phyloP scores from a whole-genome alignment of 768 basidiomycete species.

The Phlebiopsis flavidoalba region DNA sequence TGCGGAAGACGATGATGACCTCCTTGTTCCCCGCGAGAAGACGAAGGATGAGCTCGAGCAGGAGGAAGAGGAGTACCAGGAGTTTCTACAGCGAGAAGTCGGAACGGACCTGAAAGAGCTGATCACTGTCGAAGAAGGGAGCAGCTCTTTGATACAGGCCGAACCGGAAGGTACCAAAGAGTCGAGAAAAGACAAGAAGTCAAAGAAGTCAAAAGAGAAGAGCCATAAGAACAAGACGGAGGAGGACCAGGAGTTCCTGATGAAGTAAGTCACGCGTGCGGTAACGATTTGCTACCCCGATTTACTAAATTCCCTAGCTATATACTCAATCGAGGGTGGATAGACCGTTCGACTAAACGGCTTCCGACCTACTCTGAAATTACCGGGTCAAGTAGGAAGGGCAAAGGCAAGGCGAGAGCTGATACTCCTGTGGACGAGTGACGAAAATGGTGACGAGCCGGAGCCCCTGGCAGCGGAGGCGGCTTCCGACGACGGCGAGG shows the following conservation, averaged over 20 bases:
- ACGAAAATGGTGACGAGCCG: constrained; percentile 23
- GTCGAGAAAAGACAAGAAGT: constrained; percentile 22
- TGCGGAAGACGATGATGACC: constrained; percentile 47
- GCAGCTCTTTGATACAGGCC: constrained; percentile 15
- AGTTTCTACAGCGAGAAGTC: constrained; percentile 77
- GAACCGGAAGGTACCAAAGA: constrained; percentile 25
- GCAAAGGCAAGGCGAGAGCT: constrained; percentile 15
- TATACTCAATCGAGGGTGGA: constrained; percentile 96
- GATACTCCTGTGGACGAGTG: constrained; percentile 18
- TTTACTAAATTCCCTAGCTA: constrained; percentile 49
- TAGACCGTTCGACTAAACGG: constrained; percentile 69
- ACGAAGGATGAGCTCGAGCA: constrained; percentile 68
- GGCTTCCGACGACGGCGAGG: constrained; percentile 29
- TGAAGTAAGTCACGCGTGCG: constrained; percentile 56
- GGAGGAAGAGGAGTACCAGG: constrained; percentile 84
- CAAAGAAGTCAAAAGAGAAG: constrained; percentile 27
- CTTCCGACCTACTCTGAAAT: constrained; percentile 87
- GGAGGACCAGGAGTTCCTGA: constrained; percentile 80
- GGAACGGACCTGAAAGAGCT: constrained; percentile 69
- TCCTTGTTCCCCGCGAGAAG: constrained; percentile 72
- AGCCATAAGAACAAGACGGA: constrained; percentile 43
- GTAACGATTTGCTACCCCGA: background rate
- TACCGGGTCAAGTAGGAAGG: constrained; percentile 33
- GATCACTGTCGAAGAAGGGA: constrained; percentile 47
- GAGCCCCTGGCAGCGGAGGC: constrained; percentile 24